Evolutionary conservation across 805 yeast genomes (phyloP).

Genomic region (Metschnikowia continentalis): DNA sequence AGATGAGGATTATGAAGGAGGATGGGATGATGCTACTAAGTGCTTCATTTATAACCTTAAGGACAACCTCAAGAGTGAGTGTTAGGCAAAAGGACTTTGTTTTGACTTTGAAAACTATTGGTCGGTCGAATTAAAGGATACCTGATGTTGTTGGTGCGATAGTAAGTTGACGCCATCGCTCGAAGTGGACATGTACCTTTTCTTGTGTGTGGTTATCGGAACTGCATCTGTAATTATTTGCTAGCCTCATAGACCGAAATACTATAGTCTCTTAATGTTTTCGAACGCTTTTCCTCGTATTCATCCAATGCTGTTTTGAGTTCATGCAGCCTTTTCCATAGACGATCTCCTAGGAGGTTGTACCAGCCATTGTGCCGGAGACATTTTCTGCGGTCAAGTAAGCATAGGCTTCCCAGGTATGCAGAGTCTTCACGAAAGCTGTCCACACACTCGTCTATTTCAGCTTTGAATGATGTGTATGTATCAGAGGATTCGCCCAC

Average conservation of each 20-base stretch:
- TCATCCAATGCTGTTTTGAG: slow-evolving; percentile 31
- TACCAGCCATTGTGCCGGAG: slow-evolving; percentile 52
- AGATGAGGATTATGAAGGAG: slow-evolving; percentile 14
- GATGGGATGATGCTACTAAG: slow-evolving; percentile 15
- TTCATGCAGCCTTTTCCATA: slow-evolving; percentile 27
- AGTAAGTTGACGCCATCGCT: not conserved
- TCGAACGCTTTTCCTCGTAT: slow-evolving; percentile 24
- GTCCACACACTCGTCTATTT: slow-evolving; percentile 16
- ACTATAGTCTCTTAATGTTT: slow-evolving; percentile 33
- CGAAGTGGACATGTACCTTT: not conserved
- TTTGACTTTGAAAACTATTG: not conserved
- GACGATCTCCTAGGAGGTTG: slow-evolving; percentile 32
- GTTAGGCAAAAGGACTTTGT: not conserved
- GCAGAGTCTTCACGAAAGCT: slow-evolving; percentile 10
- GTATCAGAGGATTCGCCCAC: not conserved
- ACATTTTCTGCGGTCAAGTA: slow-evolving; percentile 55
- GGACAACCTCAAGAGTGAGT: slow-evolving; percentile 1
- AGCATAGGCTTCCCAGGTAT: slow-evolving; percentile 31
- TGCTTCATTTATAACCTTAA: slow-evolving; percentile 9
- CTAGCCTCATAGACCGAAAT: slow-evolving; percentile 25
- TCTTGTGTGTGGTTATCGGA: not conserved
- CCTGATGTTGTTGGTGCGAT: not conserved
- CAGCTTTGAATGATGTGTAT: slow-evolving; percentile 13
- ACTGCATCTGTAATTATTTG: not conserved
- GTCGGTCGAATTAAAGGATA: not conserved